A percentile compares a stretch with the other conserved stretches of the same genome.
phyloP scores from a whole-genome alignment of 2,329 filamentous ascomycete genomes.

The Aspergillus carbonarius region DNA sequence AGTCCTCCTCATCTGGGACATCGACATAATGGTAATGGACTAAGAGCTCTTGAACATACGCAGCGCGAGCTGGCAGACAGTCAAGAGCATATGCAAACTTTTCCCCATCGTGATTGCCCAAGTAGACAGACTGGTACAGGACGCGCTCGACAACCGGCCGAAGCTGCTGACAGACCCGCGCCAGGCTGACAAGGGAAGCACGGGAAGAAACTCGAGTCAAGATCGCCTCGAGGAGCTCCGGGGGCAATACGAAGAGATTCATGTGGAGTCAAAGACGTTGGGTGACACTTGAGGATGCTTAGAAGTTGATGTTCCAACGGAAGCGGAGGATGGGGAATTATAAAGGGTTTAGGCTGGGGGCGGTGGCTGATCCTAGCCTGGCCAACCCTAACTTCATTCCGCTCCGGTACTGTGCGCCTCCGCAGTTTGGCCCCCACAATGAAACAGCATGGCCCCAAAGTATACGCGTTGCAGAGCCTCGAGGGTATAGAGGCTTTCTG shows the following conservation, averaged over 20 bases:
- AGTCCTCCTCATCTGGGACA: neutral
- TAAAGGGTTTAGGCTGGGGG: neutral
- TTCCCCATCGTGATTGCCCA: slow-evolving; percentile 2
- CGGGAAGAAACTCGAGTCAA: neutral
- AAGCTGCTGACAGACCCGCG: neutral
- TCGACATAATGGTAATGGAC: slow-evolving; percentile 7
- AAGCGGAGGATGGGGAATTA: neutral
- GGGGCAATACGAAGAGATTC: slow-evolving; percentile 1
- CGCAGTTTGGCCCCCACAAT: neutral
- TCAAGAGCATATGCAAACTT: neutral
- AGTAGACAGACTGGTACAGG: slow-evolving; percentile 4
- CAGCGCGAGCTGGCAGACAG: neutral
- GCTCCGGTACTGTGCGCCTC: neutral
- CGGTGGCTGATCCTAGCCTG: neutral
- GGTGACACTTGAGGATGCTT: neutral
- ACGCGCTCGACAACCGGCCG: neutral
- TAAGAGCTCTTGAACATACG: neutral
- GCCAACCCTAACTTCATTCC: neutral
- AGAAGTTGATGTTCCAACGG: neutral
- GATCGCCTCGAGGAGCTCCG: neutral
- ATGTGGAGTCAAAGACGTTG: neutral
- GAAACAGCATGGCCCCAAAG: neutral
- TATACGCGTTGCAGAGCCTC: neutral
- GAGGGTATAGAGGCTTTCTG: neutral
- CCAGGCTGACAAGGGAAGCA: neutral